Evolutionary conservation across 441 rosid genomes (phyloP).

Genomic region (Lepidium campestre): DNA sequence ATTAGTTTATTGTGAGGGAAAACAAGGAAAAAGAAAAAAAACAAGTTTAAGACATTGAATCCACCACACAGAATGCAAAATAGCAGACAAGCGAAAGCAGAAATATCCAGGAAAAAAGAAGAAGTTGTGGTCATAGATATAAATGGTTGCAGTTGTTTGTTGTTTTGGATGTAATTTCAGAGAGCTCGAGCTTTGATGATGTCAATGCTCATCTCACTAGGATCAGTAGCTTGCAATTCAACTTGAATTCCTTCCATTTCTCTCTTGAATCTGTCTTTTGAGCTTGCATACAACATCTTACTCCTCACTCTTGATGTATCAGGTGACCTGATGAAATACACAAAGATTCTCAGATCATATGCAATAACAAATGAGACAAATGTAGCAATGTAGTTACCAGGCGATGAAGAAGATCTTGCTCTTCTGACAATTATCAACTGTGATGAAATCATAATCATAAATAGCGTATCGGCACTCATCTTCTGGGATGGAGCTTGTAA

Average conservation of each 20-base stretch:
- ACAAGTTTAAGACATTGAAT: neutral
- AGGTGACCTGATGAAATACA: constrained; percentile 42
- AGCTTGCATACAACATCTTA: constrained; percentile 77
- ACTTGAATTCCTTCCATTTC: constrained; percentile 70
- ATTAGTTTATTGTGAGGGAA: neutral
- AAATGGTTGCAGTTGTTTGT: neutral
- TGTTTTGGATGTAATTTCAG: neutral
- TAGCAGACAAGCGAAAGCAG: neutral
- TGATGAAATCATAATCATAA: constrained; percentile 64
- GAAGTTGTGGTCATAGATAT: neutral
- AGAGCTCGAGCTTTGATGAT: constrained; percentile 50
- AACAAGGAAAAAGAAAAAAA: no score
- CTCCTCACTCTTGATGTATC: constrained; percentile 56
- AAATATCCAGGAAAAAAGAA: neutral
- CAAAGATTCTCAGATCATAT: neutral
- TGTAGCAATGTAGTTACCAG: constrained; percentile 34
- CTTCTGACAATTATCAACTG: constrained; percentile 58
- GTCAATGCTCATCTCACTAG: constrained; percentile 63
- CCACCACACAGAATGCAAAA: constrained; percentile 19
- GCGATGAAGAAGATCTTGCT: constrained; percentile 80
- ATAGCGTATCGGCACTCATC: constrained; percentile 73
- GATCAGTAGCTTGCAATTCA: constrained; percentile 72
- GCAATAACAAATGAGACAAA: neutral
- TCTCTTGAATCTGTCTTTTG: constrained; percentile 72
- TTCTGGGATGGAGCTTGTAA: constrained; percentile 47